Conservation (phyloP, 208 protist species). For the Giardia muris region DNA sequence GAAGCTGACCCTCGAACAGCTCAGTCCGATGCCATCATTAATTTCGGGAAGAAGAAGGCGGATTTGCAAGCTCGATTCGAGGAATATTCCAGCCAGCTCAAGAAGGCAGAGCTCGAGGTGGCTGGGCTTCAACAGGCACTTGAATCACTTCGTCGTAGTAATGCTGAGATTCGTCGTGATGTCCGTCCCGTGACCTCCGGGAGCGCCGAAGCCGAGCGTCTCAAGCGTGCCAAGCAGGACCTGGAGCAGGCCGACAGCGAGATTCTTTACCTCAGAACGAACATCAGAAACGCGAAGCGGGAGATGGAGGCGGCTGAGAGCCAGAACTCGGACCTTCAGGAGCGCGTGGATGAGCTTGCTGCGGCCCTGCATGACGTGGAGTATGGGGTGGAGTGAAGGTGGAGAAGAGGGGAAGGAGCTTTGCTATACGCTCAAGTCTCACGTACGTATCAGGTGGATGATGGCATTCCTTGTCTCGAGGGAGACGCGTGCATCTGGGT, state of each 20-base stretch:
- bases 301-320: background rate
- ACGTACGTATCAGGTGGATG: too few species aligned
- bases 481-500: too few species aligned
- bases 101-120: slow-evolving; percentile 10
- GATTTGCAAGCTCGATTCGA: background rate
- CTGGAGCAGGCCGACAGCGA: background rate
- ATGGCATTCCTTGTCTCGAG: too few species aligned
- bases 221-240: background rate
- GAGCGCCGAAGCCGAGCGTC: background rate
- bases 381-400: too few species aligned
- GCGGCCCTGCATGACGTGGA: background rate
- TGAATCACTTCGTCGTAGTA: background rate
- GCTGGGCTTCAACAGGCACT: slow-evolving; percentile 9
- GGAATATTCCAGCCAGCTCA: too few species aligned
- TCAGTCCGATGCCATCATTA: slow-evolving; percentile 16
- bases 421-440: too few species aligned
- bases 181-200: background rate
- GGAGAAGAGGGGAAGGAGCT: too few species aligned
- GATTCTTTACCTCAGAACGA: background rate
- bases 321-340: background rate
- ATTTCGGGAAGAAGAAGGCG: background rate
- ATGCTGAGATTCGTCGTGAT: background rate
- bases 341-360: background rate
- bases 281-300: background rate
- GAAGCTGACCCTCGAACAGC: slow-evolving; percentile 16